Evolutionary conservation across 2,329 filamentous ascomycete genomes (phyloP).

Genomic region (Colletotrichum caudatum): DNA sequence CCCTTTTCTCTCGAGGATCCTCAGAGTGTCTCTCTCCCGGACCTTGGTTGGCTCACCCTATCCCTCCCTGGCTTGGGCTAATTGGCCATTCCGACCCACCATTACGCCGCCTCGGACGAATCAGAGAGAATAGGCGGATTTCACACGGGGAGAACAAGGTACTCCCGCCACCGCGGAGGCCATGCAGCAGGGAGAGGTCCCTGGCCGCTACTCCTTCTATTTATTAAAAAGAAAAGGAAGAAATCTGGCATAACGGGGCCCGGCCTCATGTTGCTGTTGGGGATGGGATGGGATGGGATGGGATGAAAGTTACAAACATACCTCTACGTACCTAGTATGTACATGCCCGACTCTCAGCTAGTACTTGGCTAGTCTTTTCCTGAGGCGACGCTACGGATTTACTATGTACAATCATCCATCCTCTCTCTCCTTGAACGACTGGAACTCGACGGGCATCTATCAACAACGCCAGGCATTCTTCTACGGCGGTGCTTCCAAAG

Average conservation of each 20-base stretch:
- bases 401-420: constrained; percentile 18
- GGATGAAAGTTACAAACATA: constrained; percentile 21
- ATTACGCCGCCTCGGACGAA: constrained; percentile 1
- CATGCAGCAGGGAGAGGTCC: constrained; percentile 10
- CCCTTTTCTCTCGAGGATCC: constrained; percentile 5
- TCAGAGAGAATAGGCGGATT: not conserved
- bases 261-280: constrained; percentile 22
- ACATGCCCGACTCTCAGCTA: constrained; percentile 26
- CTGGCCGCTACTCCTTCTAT: constrained; percentile 16
- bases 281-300: constrained; percentile 18
- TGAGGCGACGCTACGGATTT: constrained; percentile 8
- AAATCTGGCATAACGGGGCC: constrained; percentile 22
- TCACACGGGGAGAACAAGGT: not conserved
- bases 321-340: constrained; percentile 4
- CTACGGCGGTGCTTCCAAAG: not conserved
- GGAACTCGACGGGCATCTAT: constrained; percentile 19
- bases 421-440: not conserved
- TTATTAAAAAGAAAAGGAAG: constrained; percentile 12
- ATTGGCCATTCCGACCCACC: constrained; percentile 3
- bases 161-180: not conserved
- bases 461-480: constrained; percentile 3
- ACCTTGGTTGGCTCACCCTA: constrained; percentile 1
- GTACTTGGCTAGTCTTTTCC: constrained; percentile 1
- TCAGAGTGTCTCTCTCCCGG: constrained; percentile 13
- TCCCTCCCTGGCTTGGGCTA: constrained; percentile 24